Base-by-base conservation (phyloP, 2,329 filamentous ascomycete species). In the Alternaria sp. region DNA sequence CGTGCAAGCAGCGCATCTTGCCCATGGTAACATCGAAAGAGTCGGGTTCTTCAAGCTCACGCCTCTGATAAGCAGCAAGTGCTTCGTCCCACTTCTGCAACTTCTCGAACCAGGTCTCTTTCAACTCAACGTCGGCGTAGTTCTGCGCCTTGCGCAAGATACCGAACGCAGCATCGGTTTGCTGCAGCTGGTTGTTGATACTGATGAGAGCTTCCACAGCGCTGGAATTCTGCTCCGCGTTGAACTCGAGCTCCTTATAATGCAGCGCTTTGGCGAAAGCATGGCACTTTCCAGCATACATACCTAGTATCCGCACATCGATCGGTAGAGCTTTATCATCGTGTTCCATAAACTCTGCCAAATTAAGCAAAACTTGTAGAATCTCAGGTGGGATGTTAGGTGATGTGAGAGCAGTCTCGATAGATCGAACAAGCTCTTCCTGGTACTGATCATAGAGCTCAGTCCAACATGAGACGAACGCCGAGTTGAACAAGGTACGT, bases 281-380 rank as follows among this genome's bases (percentile, higher is more conserved):
- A 78, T 99, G 95, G 69, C 96, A 99, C 71, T 96, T 94, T 20
- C 92, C 94, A 49, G 95, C 95, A 77, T 98, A 96, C 75, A 94
- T 91, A 32, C 96, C 96, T 11, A 99, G 86, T 9, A 95, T 93
- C 49, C 95, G 86, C 65, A 99, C 97, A 75, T 99, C 96, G 64
- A 99, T 99, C 2, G 95, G 95, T 53, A 99, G 83, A 14, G 96
- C 94, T 79, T 99, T 99, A 78, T 99, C 95, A 71, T 99, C 96
- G 74, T 99, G 95, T 76, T 99, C 95, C 95, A 99, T 99, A 78
- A 99, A 99, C 76, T 99, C 95, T 22, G 95, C 95, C 51, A 99
- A 85, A 73, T 99, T 99, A 49, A 99, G 87, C 28, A 99, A 84
- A 51, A 97, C 90, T 62, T 97, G 94, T 8, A 99, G 84, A 66